Conservation (phyloP, 768 basidiomycete genomes). For the Russula sp. region DNA sequence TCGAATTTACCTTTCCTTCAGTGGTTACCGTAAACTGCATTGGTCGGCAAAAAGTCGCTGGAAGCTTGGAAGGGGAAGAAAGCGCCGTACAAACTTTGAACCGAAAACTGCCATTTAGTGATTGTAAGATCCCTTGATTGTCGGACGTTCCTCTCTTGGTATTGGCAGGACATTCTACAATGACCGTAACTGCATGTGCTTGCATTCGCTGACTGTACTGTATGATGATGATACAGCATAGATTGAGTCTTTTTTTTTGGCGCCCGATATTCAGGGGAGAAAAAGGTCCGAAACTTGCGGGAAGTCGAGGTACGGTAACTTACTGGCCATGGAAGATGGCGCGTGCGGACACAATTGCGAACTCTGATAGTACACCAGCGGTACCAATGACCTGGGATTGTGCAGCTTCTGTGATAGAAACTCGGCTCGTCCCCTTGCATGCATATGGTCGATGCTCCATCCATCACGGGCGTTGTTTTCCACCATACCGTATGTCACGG, state of each 20-base stretch:
- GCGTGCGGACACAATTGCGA: conserved; percentile 6
- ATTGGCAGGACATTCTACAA: background rate
- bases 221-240: background rate
- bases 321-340: background rate
- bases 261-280: background rate
- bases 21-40: background rate
- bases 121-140: conserved; percentile 23
- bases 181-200: background rate
- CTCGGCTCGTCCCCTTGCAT: background rate
- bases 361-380: background rate
- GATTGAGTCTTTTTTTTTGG: background rate
- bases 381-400: background rate
- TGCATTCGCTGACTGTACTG: background rate
- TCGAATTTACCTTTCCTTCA: background rate
- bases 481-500: no score
- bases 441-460: background rate
- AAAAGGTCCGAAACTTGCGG: background rate
- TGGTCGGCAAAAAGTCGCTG: conserved; percentile 1
- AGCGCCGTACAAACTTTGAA: no score
- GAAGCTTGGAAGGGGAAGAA: background rate
- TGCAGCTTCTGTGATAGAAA: background rate
- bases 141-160: conserved; percentile 15
- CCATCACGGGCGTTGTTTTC: background rate
- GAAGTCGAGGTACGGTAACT: no score
- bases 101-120: background rate